Percentiles rank a stretch among this genome's conserved stretches.
Evolutionary conservation across 169 alveolate genomes (phyloP).

Genomic region (Plasmodium fragile): DNA sequence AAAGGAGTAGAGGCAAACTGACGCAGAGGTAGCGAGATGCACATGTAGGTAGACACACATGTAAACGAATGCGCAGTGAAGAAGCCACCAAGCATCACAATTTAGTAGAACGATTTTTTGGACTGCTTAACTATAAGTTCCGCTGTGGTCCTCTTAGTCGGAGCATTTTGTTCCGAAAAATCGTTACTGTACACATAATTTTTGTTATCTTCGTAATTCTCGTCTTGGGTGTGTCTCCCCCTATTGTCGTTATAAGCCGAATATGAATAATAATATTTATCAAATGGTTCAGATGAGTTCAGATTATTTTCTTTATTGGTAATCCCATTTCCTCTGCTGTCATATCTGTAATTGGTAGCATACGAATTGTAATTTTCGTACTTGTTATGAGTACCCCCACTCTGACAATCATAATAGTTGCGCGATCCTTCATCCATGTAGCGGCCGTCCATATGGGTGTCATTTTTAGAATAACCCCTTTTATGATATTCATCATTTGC

Average conservation of each 20-base stretch:
- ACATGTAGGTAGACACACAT: not conserved
- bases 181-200: conserved; percentile 56
- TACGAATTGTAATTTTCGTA: not conserved
- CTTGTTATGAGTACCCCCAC: not conserved
- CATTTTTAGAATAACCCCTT: conserved; percentile 1
- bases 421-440: not conserved
- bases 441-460: not conserved
- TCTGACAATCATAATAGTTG: conserved; percentile 21
- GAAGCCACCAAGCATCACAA: conserved; percentile 2
- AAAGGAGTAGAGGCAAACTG: not conserved
- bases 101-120: conserved; percentile 11
- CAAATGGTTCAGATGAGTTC: conserved; percentile 2
- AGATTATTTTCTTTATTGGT: conserved; percentile 8
- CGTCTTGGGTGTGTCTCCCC: not conserved
- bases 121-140: conserved; percentile 54
- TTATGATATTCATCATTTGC: not conserved
- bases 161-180: not conserved
- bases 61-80: not conserved
- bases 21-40: not conserved
- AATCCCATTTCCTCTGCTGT: not conserved
- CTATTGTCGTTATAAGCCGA: conserved; percentile 27
- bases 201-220: conserved; percentile 19
- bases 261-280: conserved; percentile 68
- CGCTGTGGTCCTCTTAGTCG: conserved; percentile 9
- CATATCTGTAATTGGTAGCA: conserved; percentile 15